Base-by-base conservation (phyloP, 257 asterid genomes). In the Verbena officinalis region DNA sequence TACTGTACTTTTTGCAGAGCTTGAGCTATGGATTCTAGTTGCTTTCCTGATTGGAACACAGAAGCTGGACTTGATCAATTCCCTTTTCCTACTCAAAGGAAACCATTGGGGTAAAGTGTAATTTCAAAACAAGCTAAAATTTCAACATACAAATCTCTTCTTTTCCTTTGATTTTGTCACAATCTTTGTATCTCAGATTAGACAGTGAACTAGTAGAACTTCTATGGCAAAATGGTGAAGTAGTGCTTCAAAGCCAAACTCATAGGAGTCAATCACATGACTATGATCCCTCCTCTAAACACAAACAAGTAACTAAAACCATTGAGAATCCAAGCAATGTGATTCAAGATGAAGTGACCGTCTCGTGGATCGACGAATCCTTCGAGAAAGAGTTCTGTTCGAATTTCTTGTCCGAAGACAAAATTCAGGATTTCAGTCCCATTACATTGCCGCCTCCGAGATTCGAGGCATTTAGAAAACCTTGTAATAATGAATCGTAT, bases 221-320 rank as follows among this genome's bases (percentile, higher is more conserved):
- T 69, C 70, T 84, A 15, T 91, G 96, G 98, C 85, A 83, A 55
- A 83, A 91, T 69, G 98, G 98, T 19, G 94, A 88, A 55, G 83
- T 86, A 12, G 87, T 91, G 15, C 54, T 86, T 65, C 78, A 84
- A 49, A 81, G 74, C 69, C 98, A 88, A 62, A 81, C 57, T 59
- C 79, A 72, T 19, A 66, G 75, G 63, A 87, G 4, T 27, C 33
- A 27, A 27, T 27, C n/a, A 61, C 68, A 77, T 46, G 59, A 59
- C 17, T 38, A n/a, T 39, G 81, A 66, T 38, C 56, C 64, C 31
- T 53, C 66, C 36, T 34, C 44, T 38, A 75, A 77, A 19, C 30
- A 70, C 13, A 83, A 77, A 46, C 87, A 71, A 55, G n/a, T 36
- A 49, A n/a, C n/a, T n/a, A 73, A 66, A 33, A 67, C 30, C 39